Conservation (phyloP, 2,329 filamentous ascomycete species). For the Arthrobotrys sinensis region DNA sequence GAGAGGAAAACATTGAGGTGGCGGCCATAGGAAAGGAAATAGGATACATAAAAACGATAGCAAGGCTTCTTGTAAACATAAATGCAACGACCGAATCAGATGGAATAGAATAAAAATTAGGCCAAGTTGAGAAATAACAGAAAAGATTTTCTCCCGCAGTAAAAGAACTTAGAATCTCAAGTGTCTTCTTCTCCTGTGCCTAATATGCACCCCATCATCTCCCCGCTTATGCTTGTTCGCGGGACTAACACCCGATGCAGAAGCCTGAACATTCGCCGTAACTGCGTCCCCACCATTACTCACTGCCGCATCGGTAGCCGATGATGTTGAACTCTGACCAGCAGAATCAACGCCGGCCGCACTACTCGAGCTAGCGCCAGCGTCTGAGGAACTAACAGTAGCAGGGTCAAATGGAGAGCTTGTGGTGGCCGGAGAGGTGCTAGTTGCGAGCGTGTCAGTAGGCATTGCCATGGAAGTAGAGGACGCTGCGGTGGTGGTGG, state of each 20-base stretch:
- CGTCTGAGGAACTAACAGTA: background rate
- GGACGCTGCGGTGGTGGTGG: background rate
- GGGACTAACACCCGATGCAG: conserved; percentile 24
- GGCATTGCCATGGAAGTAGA: conserved; percentile 16
- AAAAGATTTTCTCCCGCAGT: background rate
- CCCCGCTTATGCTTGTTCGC: conserved; percentile 27
- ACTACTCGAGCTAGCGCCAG: background rate
- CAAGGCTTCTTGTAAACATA: no score
- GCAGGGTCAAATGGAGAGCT: conserved; percentile 22
- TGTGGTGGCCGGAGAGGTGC: conserved; percentile 21
- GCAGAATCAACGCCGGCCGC: background rate
- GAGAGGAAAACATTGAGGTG: background rate
- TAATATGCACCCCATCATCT: conserved; percentile 13
- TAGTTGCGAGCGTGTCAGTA: conserved; percentile 3
- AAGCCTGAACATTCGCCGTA: conserved; percentile 26
- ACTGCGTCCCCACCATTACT: background rate
- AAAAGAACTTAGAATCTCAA: conserved; percentile 1
- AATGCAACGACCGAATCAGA: no score
- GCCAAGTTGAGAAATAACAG: background rate
- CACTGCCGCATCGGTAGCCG: conserved; percentile 12
- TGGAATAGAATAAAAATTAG: no score
- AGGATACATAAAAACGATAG: background rate
- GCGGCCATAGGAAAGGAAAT: background rate
- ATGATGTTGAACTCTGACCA: conserved; percentile 16
- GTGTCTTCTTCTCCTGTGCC: conserved; percentile 26